A percentile compares a stretch with the other conserved stretches of the same genome.
These are phyloP conservation scores for Aspergillus novofumigatus DNA, from an alignment of 2,329 filamentous ascomycete species.

Conservation along the genomic window DNA sequence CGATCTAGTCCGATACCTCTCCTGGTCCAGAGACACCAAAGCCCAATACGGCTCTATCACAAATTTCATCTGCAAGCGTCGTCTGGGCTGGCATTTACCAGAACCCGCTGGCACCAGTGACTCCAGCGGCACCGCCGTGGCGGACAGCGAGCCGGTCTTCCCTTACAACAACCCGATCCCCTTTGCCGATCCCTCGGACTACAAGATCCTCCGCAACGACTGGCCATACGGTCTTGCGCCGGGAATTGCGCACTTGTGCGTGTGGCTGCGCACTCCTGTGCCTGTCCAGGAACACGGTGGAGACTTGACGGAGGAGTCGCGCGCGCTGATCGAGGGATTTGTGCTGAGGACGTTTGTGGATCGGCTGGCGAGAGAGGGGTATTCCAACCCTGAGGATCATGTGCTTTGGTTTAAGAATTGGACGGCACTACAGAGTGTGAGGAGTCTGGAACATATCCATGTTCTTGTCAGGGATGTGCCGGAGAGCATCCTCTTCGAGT, in stretches of 20 bases:
- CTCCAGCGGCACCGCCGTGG: slow-evolving; percentile 13
- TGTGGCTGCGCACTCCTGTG: slow-evolving; percentile 54
- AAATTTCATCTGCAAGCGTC: slow-evolving; percentile 52
- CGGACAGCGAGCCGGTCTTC: slow-evolving; percentile 35
- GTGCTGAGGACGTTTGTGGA: slow-evolving; percentile 48
- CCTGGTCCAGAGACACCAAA: slow-evolving; percentile 54
- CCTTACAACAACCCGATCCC: slow-evolving; percentile 45
- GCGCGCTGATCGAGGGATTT: slow-evolving; percentile 47
- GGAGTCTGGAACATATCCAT: slow-evolving; percentile 56
- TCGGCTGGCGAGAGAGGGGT: slow-evolving; percentile 35
- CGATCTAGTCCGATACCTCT: slow-evolving; percentile 56
- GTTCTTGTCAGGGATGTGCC: slow-evolving; percentile 50
- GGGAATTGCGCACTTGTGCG: slow-evolving; percentile 54
- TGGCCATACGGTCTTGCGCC: slow-evolving; percentile 58
- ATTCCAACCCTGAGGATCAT: slow-evolving; percentile 36
- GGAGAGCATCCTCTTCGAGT: slow-evolving; percentile 40
- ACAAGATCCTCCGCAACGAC: slow-evolving; percentile 56
- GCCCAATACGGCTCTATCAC: slow-evolving; percentile 53
- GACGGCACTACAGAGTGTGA: slow-evolving; percentile 57
- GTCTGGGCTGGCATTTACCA: slow-evolving; percentile 49
- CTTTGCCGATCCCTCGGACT: slow-evolving; percentile 53
- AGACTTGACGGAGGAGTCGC: slow-evolving; percentile 49
- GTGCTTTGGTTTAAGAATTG: slow-evolving; percentile 65
- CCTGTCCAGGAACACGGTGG: slow-evolving; percentile 44
- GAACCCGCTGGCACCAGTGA: slow-evolving; percentile 17